Evolutionary conservation across 2,329 filamentous ascomycete species (phyloP).

Genomic region (Colletotrichum filicis): DNA sequence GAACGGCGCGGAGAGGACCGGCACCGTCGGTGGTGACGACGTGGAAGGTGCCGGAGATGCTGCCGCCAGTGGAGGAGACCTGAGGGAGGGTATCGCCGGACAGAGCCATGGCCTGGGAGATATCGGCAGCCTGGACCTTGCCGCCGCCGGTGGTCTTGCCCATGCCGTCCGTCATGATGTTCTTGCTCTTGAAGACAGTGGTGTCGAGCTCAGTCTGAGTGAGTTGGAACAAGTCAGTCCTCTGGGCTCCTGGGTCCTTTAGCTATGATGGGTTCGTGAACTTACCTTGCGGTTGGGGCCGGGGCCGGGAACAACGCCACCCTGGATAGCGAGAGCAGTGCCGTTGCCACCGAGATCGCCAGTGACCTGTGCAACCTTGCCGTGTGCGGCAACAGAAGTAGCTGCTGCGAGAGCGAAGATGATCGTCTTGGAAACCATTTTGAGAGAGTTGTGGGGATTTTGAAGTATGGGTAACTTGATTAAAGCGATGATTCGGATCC

Average conservation of each 20-base stretch:
- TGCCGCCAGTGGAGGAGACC: slow-evolving; percentile 46
- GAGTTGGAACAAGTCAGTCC: not conserved
- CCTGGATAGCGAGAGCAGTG: slow-evolving; percentile 51
- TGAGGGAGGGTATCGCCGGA: slow-evolving; percentile 53
- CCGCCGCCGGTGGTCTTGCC: slow-evolving; percentile 49
- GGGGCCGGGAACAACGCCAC: slow-evolving; percentile 50
- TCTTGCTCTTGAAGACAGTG: slow-evolving; percentile 52
- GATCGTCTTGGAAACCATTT: slow-evolving; percentile 37
- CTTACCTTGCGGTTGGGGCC: slow-evolving; percentile 48
- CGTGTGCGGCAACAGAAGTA: slow-evolving; percentile 43
- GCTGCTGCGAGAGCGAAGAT: slow-evolving; percentile 39
- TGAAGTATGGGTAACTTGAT: not conserved
- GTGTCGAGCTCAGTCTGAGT: slow-evolving; percentile 54
- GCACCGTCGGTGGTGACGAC: slow-evolving; percentile 55
- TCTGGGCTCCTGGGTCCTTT: not conserved
- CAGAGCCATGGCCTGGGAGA: slow-evolving; percentile 46
- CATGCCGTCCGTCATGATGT: slow-evolving; percentile 49
- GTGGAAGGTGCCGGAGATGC: slow-evolving; percentile 49
- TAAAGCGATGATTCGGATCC: not conserved
- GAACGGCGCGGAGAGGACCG: slow-evolving; percentile 49
- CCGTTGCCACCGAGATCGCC: slow-evolving; percentile 51
- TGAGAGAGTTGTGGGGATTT: not conserved
- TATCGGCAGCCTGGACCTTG: slow-evolving; percentile 47
- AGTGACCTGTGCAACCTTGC: slow-evolving; percentile 39
- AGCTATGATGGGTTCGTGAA: not conserved